These are phyloP conservation scores for Phytophthora tentaculata DNA, from an alignment of 352 stramenopile species.

Conservation along the genomic window DNA sequence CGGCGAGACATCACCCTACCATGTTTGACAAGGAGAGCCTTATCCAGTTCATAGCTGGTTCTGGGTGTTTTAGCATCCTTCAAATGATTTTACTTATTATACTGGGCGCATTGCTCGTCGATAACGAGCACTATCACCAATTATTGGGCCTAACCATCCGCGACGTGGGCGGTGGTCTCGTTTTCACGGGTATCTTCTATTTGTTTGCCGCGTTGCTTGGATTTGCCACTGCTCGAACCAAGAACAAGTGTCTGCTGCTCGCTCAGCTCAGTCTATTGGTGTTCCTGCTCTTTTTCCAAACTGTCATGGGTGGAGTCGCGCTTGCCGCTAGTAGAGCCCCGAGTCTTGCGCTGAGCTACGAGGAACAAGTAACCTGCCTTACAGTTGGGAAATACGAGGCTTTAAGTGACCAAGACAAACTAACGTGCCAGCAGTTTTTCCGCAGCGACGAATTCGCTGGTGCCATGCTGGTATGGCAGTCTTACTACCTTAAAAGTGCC, in stretches of 20 bases:
- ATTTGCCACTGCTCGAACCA: conserved; percentile 58
- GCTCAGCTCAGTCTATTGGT: conserved; percentile 55
- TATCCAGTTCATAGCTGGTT: conserved; percentile 63
- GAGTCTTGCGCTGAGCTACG: conserved; percentile 33
- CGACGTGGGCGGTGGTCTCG: conserved; percentile 65
- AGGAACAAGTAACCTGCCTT: conserved; percentile 58
- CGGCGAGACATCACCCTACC: neutral
- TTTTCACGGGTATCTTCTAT: conserved; percentile 74
- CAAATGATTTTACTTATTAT: conserved; percentile 63
- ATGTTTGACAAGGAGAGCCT: conserved; percentile 74
- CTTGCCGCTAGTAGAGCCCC: conserved; percentile 40
- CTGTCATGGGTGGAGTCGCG: conserved; percentile 64
- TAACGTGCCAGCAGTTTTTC: conserved; percentile 57
- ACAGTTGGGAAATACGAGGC: conserved; percentile 63
- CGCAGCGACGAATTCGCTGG: conserved; percentile 67
- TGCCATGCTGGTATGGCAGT: conserved; percentile 73
- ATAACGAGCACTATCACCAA: conserved; percentile 69
- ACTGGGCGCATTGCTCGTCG: conserved; percentile 53
- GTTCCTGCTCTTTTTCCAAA: conserved; percentile 61
- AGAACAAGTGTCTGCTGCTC: conserved; percentile 84
- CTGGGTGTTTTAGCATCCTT: conserved; percentile 67
- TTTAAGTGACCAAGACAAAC: conserved; percentile 40
- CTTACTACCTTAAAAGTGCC: conserved; percentile 68
- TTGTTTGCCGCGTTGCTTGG: conserved; percentile 49
- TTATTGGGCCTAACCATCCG: conserved; percentile 58